These are phyloP conservation scores for Thalassiosira sp. DNA, from an alignment of 352 stramenopile genomes.

Conservation along the genomic window DNA sequence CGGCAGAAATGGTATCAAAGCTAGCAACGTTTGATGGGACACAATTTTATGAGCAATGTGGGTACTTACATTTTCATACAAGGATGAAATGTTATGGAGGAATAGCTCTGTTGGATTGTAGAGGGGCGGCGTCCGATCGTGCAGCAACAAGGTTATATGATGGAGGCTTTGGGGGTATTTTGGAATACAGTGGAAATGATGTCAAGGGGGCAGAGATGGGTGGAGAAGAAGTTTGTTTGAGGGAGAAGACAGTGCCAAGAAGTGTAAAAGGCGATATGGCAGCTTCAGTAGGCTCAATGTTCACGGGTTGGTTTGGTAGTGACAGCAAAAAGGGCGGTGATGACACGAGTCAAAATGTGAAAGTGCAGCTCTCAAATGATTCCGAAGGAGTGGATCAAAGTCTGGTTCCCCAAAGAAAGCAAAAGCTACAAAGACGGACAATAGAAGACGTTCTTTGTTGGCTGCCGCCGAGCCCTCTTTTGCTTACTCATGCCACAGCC, in stretches of 20 bases:
- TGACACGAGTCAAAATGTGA: background rate
- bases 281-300: slow-evolving; percentile 31
- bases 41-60: slow-evolving; percentile 64
- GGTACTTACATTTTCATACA: slow-evolving; percentile 72
- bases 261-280: slow-evolving; percentile 37
- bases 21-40: slow-evolving; percentile 69
- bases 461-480: slow-evolving; percentile 71
- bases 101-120: slow-evolving; percentile 69
- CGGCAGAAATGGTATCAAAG: slow-evolving; percentile 72
- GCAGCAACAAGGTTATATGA: slow-evolving; percentile 75
- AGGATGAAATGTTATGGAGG: slow-evolving; percentile 71
- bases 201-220: slow-evolving; percentile 32
- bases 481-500: slow-evolving; percentile 71
- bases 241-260: slow-evolving; percentile 27
- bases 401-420: slow-evolving; percentile 1
- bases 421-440: slow-evolving; percentile 18
- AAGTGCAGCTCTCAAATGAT: background rate
- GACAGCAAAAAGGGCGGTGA: background rate
- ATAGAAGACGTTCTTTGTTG: slow-evolving; percentile 75
- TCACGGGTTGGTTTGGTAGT: slow-evolving; percentile 43
- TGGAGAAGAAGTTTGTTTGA: slow-evolving; percentile 38
- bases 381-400: background rate
- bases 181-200: slow-evolving; percentile 72
- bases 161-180: slow-evolving; percentile 61
- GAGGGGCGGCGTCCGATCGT: slow-evolving; percentile 56